A percentile compares a stretch with the other conserved stretches of the same genome.
These are phyloP conservation scores for Lasiosphaeriaceae sp. DNA, from an alignment of 495 filamentous ascomycete genomes.

Conservation along the genomic window DNA sequence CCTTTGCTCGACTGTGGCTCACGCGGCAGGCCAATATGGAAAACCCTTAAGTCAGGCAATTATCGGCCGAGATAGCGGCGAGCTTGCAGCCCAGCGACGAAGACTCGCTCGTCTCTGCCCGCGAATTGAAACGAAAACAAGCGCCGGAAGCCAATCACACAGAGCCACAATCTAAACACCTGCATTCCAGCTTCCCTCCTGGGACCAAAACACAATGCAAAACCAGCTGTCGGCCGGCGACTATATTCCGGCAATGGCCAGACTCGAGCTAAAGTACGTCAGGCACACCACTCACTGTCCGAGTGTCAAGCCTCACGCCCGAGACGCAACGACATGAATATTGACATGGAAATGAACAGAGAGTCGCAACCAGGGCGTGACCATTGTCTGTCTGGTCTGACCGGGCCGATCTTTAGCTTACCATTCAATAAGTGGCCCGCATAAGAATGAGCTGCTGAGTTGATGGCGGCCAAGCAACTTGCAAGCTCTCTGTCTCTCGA, in stretches of 20 bases:
- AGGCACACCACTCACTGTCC: neutral
- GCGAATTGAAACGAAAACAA: slow-evolving; percentile 27
- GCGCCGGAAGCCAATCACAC: slow-evolving; percentile 21
- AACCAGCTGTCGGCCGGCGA: neutral
- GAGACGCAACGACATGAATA: neutral
- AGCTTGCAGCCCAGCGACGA: slow-evolving; percentile 11
- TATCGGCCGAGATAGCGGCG: slow-evolving; percentile 35
- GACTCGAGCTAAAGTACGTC: neutral
- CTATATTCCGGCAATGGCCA: slow-evolving; percentile 8
- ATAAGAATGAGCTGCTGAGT: too few relatives aligned
- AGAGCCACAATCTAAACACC: slow-evolving; percentile 15
- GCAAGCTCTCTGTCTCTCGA: too few relatives aligned
- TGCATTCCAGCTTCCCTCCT: slow-evolving; percentile 20
- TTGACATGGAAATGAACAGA: neutral
- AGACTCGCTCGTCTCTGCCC: neutral
- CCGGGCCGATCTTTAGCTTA: too few relatives aligned
- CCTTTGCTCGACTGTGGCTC: slow-evolving; percentile 5
- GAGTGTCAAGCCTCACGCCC: slow-evolving; percentile 1
- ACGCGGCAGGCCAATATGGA: slow-evolving; percentile 22
- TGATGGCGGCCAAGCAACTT: too few relatives aligned
- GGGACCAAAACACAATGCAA: slow-evolving; percentile 17
- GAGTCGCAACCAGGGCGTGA: neutral
- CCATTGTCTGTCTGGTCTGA: too few relatives aligned
- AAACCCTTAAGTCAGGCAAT: slow-evolving; percentile 24
- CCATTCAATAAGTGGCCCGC: too few relatives aligned